Conservation (phyloP, 208 protist species). For the Trypanosoma caninum region DNA sequence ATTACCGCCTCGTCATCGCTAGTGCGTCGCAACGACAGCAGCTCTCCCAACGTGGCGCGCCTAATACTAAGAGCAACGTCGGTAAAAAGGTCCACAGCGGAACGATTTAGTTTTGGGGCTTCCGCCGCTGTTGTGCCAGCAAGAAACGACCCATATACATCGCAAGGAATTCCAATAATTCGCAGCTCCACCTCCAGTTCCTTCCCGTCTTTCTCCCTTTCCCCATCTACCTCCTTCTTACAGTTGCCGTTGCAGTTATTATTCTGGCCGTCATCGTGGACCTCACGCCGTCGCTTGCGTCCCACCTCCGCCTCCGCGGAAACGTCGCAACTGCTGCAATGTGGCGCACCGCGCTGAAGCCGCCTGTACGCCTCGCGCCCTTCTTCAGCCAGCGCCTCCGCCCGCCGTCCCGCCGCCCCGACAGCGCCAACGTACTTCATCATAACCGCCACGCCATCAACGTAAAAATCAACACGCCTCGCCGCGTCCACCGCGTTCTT, state of each 20-base stretch:
- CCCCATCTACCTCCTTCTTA: background rate
- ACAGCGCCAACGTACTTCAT: constrained; percentile 13
- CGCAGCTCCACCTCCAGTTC: constrained; percentile 10
- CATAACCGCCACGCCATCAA: constrained; percentile 17
- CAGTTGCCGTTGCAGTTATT: background rate
- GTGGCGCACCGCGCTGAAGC: constrained; percentile 1
- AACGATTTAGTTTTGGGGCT: background rate
- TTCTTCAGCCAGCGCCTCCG: background rate
- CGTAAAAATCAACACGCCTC: constrained; percentile 12
- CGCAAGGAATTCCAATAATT: constrained; percentile 15
- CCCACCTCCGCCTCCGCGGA: background rate
- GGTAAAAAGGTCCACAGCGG: constrained; percentile 16
- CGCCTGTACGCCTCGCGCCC: constrained; percentile 24
- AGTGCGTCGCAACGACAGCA: constrained; percentile 29
- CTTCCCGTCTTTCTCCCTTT: background rate
- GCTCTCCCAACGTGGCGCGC: constrained; percentile 13
- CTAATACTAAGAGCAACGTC: constrained; percentile 23
- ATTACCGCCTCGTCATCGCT: constrained; percentile 24
- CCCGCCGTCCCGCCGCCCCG: background rate
- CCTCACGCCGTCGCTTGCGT: constrained; percentile 1
- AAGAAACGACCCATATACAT: constrained; percentile 11
- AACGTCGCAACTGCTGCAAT: background rate
- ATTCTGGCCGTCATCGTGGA: background rate
- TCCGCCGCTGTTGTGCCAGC: background rate
- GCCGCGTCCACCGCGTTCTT: constrained; percentile 25